phyloP scores from a whole-genome alignment of 1,139 yeast genomes.

The Hansenula lynferdii region DNA sequence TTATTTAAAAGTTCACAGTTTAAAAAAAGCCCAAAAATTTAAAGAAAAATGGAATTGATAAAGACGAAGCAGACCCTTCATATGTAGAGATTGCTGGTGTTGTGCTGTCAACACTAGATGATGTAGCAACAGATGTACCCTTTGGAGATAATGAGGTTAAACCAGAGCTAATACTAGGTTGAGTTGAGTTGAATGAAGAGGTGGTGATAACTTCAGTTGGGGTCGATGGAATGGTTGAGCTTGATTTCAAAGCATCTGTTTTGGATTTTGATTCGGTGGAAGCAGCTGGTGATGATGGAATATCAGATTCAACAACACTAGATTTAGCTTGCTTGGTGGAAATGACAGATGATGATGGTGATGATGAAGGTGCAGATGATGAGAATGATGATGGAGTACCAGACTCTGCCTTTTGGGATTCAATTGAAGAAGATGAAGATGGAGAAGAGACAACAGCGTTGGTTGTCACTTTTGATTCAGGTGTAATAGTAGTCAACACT shows the following conservation, averaged over 20 bases:
- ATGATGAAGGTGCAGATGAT: background rate
- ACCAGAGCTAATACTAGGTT: too few relatives aligned
- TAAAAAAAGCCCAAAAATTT: conserved; percentile 4
- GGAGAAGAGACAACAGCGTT: background rate
- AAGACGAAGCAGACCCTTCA: conserved; percentile 2
- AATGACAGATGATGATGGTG: background rate
- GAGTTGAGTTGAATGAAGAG: too few relatives aligned
- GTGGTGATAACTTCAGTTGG: background rate
- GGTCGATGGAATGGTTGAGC: background rate
- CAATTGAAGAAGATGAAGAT: background rate
- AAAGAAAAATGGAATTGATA: background rate
- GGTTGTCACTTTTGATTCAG: too few relatives aligned
- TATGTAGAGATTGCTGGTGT: conserved; percentile 3
- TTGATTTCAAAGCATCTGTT: background rate
- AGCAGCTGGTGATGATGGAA: background rate
- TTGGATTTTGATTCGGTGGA: background rate
- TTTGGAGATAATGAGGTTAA: background rate
- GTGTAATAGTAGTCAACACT: background rate
- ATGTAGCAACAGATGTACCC: background rate
- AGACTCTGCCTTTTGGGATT: background rate
- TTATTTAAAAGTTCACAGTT: too few relatives aligned
- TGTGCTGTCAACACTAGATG: background rate
- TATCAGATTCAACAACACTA: background rate
- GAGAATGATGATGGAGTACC: background rate
- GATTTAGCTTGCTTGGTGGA: too few relatives aligned